These are phyloP conservation scores for Claviceps sp. DNA, from an alignment of 2,329 filamentous ascomycete species.

Conservation along the genomic window DNA sequence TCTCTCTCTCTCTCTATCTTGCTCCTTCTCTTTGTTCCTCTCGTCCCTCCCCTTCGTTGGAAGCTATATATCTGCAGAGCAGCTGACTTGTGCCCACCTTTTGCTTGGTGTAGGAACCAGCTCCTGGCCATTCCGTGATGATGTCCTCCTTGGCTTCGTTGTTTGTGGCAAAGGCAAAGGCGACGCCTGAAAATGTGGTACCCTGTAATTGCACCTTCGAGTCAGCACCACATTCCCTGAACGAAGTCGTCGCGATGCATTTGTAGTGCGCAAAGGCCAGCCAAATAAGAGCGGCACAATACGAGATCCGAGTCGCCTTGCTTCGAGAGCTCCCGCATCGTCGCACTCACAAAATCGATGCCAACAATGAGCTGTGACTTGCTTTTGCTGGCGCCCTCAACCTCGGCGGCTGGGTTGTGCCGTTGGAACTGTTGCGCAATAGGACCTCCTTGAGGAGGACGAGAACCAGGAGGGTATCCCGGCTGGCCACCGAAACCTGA, in stretches of 20 bases:
- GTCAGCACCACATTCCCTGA: constrained; percentile 3
- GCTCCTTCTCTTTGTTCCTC: background rate
- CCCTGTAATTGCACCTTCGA: constrained; percentile 41
- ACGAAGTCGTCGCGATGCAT: background rate
- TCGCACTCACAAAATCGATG: constrained; percentile 80
- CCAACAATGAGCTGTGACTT: constrained; percentile 97
- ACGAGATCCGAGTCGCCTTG: background rate
- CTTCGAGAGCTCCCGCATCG: background rate
- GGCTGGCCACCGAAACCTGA: constrained; percentile 31
- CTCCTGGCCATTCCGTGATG: constrained; percentile 97
- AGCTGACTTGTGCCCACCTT: constrained; percentile 48
- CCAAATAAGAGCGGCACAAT: background rate
- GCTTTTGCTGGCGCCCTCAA: constrained; percentile 76
- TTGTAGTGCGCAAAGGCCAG: background rate
- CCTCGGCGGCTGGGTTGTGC: constrained; percentile 47
- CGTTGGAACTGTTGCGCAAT: constrained; percentile 29
- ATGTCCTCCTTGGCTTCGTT: constrained; percentile 97
- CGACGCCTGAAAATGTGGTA: constrained; percentile 95
- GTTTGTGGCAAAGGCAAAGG: constrained; percentile 93
- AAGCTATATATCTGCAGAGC: background rate
- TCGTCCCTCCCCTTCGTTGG: background rate
- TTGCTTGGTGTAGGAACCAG: constrained; percentile 95
- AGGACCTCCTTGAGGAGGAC: constrained; percentile 22
- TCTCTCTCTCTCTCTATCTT: background rate
- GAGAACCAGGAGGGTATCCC: constrained; percentile 34